phyloP scores from a whole-genome alignment of 1,284 basidiomycete genomes.

The Irpex sp. region DNA sequence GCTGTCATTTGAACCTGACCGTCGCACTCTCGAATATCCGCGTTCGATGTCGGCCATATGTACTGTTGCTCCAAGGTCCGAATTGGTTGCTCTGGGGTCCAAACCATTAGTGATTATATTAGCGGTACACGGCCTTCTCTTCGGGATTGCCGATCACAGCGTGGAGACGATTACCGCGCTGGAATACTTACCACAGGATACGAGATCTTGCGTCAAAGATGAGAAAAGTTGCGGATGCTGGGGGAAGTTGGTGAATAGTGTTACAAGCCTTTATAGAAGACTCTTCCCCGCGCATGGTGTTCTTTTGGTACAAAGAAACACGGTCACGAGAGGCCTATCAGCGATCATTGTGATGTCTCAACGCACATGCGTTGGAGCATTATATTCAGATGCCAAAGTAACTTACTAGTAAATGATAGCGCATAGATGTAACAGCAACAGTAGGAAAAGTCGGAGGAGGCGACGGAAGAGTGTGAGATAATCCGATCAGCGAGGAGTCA shows the following conservation, averaged over 20 bases:
- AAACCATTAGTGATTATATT: background rate
- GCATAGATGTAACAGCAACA: too few relatives aligned
- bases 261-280: background rate
- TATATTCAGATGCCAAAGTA: background rate
- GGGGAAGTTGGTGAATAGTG: background rate
- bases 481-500: background rate
- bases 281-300: background rate
- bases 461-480: background rate
- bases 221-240: background rate
- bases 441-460: too few relatives aligned
- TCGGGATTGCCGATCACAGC: background rate
- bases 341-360: background rate
- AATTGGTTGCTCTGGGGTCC: too few relatives aligned
- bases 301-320: background rate
- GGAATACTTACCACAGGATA: background rate
- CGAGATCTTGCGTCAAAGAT: background rate
- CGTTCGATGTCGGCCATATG: background rate
- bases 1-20: background rate
- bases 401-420: background rate
- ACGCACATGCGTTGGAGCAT: background rate
- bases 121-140: background rate
- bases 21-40: background rate
- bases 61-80: background rate
- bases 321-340: background rate
- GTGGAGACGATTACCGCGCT: background rate